Base-by-base conservation (phyloP, 2,329 filamentous ascomycete genomes). In the Talaromyces pinophilus region DNA sequence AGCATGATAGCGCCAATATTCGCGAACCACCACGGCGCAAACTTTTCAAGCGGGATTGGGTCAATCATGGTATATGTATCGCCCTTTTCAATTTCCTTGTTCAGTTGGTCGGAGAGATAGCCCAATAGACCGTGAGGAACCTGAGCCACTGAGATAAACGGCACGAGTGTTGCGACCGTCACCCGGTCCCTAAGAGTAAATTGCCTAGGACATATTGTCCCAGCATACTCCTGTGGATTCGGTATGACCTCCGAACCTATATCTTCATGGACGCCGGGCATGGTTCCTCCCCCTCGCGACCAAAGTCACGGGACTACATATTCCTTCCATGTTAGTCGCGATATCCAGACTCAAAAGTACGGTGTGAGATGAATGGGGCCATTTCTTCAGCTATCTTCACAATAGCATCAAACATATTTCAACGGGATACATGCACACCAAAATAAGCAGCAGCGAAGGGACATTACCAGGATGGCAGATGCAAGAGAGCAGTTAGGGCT, bases 41-140 rank as follows among this genome's bases (percentile, higher is more conserved):
- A 97, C 69, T 85, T 86, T 22, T 91, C 87, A n/a, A 90, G 81
- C 4, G 89, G 82, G 79, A 96, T 87, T 19, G 88, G 83, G 62
- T 93, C 89, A 72, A 90, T 87, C 90, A 96, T 94, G 25, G 93
- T 92, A 77, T 96, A 96, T 1, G 93, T 96, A 77, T 96, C 92
- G 65, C 93, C 93, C 78, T 92, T 91, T 74, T 95, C 92, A 73
- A 97, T 95, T 79, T 96, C 93, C 79, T 91, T 90, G 77, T 93
- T 94, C 72, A 96, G 85, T 80, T 95, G 90, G 74, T 92, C 90
- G 72, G 87, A 91, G 57, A 97, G 86, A 74, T 96, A 95, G 46
- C 85, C 84, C 42, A 94, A 82, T 66, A 97, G 82, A 6, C 90
- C 89, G 46, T 83, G 81, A 2, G 93, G 93, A n/a, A 96, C 89